Evolutionary conservation across 225 moss, liverwort and hornwort species (phyloP), one percentile per base, ranked within the genome.

Genomic region (Bryum argenteum): DNA sequence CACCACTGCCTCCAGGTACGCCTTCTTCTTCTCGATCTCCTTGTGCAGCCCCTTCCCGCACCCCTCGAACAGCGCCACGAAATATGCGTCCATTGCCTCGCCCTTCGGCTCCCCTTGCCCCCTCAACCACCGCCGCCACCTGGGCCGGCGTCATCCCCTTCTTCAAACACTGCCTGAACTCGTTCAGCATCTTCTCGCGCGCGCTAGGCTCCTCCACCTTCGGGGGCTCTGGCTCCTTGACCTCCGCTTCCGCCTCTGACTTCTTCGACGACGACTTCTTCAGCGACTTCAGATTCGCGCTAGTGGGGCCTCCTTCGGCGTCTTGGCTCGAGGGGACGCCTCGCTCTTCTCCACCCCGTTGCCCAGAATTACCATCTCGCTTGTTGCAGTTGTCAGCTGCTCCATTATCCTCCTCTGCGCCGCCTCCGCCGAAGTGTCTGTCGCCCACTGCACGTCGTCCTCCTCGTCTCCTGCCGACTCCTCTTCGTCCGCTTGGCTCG

Each of bases 331-430:
- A 3, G 97, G 97, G 11, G 97, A 98, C 24, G 78, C 3, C 65
- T 83, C 91, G 41, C 80, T 57, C 65, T 85, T 83, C 3, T 90
- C 91, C 37, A 61, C 89, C 53, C 84, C 84, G 23, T 84, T 84
- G 2, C 77, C 87, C 1, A 92, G 37, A 28, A 98, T 89, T n/a
- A 98, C 94, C 97, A 98, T 98, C 89, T 98, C 97, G 73, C 94
- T 98, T 1, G 97, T 94, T 0, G 94, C 97, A 23, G 89, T 77
- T 14, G 94, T 94, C 15, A 98, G 83, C 79, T 98, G 97, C 77
- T 98, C 97, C 47, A 91, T 69, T 58, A 98, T 92, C 48, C 97
- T 83, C 74, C 88, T 88, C 73, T 98, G 89, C 0, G 94, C 97
- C 5, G 97, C 97, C 72, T 88, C 97, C 10, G 97, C 92, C 6